A percentile compares a stretch with the other conserved stretches of the same genome.
Evolutionary conservation across 257 asterid genomes (phyloP).

Genomic region (Salvia hispanica): DNA sequence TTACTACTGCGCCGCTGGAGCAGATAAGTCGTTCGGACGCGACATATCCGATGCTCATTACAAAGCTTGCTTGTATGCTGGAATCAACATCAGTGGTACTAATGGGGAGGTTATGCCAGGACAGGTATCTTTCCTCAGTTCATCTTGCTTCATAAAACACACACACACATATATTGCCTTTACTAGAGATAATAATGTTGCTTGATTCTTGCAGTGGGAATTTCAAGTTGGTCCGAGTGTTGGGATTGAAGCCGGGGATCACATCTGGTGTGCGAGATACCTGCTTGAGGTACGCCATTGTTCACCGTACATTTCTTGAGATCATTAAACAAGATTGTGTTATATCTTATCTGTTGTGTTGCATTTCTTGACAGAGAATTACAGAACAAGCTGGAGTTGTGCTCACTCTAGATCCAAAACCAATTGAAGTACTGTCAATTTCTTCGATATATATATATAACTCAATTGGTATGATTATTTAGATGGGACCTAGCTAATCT

Average conservation of each 20-base stretch:
- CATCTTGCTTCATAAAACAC: background rate
- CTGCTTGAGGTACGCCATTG: constrained; percentile 75
- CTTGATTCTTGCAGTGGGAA: constrained; percentile 73
- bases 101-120: constrained; percentile 99
- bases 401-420: constrained; percentile 91
- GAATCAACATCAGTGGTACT: constrained; percentile 94
- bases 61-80: constrained; percentile 98
- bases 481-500: constrained; percentile 18
- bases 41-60: constrained; percentile 98
- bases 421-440: constrained; percentile 62
- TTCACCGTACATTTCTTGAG: background rate
- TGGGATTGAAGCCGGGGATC: constrained; percentile 97
- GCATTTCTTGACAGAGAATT: constrained; percentile 65
- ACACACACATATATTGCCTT: too few species aligned
- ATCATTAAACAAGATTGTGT: background rate
- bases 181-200: constrained; percentile 11
- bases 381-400: constrained; percentile 99
- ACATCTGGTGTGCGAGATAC: constrained; percentile 95
- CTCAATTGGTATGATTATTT: background rate
- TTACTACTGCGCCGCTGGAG: constrained; percentile 93
- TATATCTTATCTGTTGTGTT: background rate
- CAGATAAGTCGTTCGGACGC: constrained; percentile 93
- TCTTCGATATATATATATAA: background rate
- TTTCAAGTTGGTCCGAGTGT: constrained; percentile 98
- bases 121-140: constrained; percentile 58